Conservation (phyloP, 2,329 filamentous ascomycete species). For the Fusarium lyarnte region DNA sequence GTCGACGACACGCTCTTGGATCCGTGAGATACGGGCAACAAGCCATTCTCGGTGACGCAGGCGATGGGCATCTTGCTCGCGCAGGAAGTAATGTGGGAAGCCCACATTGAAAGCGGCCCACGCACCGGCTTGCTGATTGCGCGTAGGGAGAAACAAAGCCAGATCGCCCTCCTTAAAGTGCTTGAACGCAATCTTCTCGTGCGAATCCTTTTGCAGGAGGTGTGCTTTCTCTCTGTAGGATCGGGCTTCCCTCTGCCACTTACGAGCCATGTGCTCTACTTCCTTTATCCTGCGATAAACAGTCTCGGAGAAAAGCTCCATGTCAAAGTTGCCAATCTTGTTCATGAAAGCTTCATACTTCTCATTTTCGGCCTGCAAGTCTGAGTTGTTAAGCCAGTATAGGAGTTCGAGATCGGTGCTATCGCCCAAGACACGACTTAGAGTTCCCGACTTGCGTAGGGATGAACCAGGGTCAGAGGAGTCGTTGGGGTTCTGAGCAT, state of each 20-base stretch:
- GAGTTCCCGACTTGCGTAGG: constrained; percentile 62
- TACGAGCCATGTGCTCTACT: constrained; percentile 90
- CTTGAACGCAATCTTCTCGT: constrained; percentile 95
- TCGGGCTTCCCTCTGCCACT: constrained; percentile 89
- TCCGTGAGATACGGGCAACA: constrained; percentile 89
- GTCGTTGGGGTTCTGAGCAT: constrained; percentile 64
- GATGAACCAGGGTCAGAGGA: constrained; percentile 65
- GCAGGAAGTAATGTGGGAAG: constrained; percentile 95
- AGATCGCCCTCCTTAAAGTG: constrained; percentile 97
- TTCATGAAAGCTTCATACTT: constrained; percentile 81
- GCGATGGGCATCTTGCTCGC: constrained; percentile 89
- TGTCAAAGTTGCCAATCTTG: constrained; percentile 79
- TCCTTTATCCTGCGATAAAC: constrained; percentile 92
- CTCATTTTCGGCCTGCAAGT: constrained; percentile 71
- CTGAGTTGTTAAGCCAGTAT: constrained; percentile 81
- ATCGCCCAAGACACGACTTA: constrained; percentile 66
- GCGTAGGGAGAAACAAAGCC: constrained; percentile 90
- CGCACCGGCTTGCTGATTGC: constrained; percentile 91
- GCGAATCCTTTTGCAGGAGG: constrained; percentile 80
- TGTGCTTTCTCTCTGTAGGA: constrained; percentile 90
- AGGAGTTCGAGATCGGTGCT: constrained; percentile 76
- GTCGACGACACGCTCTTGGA: constrained; percentile 94
- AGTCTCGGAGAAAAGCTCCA: constrained; percentile 84
- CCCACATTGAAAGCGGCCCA: constrained; percentile 99
- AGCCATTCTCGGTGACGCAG: constrained; percentile 91